Base-by-base conservation (phyloP, 106 monocot genomes). In the Iris macrosiphon region DNA sequence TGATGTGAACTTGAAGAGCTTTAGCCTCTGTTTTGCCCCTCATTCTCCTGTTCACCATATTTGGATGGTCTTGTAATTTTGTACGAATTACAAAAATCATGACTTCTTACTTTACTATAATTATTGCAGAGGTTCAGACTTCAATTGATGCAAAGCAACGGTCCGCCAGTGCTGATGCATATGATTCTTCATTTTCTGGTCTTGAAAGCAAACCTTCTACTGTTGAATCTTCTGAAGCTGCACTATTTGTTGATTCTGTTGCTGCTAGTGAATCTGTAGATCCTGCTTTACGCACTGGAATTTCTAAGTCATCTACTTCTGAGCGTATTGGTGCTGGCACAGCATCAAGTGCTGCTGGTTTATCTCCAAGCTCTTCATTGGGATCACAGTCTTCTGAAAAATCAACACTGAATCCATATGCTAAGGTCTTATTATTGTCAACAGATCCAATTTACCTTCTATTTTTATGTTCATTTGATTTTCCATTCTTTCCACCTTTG, bases 321-420 rank as follows among this genome's bases (percentile, higher is more conserved):
- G 85, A 82, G 28, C 44, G 46, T 57, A 29, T 63, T 35, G 44
- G 44, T 78, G 52, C 65, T 55, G 63, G 29, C 54, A 75, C 75
- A 61, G 68, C 51, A 61, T 80, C 70, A 48, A 67, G 46, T 68
- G 68, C 66, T 53, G 77, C 67, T 66, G 75, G 60, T 51, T 52
- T 88, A 61, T 84, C 93, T 24, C 84, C 81, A 30, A 84, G 75
- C 62, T 88, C 93, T 49, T 84, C 92, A 13, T 33, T 80, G 23
- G 83, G 87, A 56, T 93, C 88, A 58, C 49, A 74, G 23, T 61
- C 85, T 68, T 82, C 94, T 30, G 89, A 89, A 62, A 95, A 79
- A 61, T 95, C 89, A 56, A 79, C 75, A 26, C 57, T 89, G 22
- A 95, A 95, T 67, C 82, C 94, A 17, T 59, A 89, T 79, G 89